These are phyloP conservation scores for Pezicula radicicola DNA, from an alignment of 2,329 filamentous ascomycete genomes.

Conservation along the genomic window DNA sequence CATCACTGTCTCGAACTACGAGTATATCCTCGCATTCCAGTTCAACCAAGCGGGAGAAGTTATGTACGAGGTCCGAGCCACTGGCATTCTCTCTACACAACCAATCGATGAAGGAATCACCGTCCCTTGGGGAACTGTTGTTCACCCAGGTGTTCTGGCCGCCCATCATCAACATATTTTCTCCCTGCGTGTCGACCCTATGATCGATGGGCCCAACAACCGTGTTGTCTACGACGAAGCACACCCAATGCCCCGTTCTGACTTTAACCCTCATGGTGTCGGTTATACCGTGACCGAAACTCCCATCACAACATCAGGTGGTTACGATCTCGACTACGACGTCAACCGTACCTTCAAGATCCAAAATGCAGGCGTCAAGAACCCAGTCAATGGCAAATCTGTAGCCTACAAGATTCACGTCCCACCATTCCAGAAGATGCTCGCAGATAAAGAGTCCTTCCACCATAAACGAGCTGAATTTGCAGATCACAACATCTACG, in stretches of 20 bases:
- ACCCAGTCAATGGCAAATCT: conserved; percentile 50
- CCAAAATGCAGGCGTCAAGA: conserved; percentile 46
- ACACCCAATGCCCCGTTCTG: conserved; percentile 55
- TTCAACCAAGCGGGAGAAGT: conserved; percentile 70
- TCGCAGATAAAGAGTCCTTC: conserved; percentile 44
- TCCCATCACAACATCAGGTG: conserved; percentile 40
- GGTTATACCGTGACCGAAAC: conserved; percentile 48
- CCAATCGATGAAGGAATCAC: conserved; percentile 63
- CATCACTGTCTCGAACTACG: conserved; percentile 70
- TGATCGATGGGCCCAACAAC: conserved; percentile 54
- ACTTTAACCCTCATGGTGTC: conserved; percentile 48
- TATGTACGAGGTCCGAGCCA: conserved; percentile 65
- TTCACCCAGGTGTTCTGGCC: conserved; percentile 67
- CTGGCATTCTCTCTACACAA: conserved; percentile 64
- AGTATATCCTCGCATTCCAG: conserved; percentile 69
- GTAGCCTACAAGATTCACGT: conserved; percentile 55
- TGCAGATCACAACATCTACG: conserved; percentile 51
- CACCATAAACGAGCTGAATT: conserved; percentile 50
- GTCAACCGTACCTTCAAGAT: conserved; percentile 56
- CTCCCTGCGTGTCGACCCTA: conserved; percentile 61
- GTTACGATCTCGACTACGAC: conserved; percentile 44
- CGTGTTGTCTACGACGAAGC: conserved; percentile 55
- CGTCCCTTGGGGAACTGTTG: conserved; percentile 65
- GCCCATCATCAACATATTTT: conserved; percentile 77
- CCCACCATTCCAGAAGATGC: conserved; percentile 55